phyloP scores from a whole-genome alignment of 1,284 basidiomycete genomes.

The Erythrobasidium hasegawianum region DNA sequence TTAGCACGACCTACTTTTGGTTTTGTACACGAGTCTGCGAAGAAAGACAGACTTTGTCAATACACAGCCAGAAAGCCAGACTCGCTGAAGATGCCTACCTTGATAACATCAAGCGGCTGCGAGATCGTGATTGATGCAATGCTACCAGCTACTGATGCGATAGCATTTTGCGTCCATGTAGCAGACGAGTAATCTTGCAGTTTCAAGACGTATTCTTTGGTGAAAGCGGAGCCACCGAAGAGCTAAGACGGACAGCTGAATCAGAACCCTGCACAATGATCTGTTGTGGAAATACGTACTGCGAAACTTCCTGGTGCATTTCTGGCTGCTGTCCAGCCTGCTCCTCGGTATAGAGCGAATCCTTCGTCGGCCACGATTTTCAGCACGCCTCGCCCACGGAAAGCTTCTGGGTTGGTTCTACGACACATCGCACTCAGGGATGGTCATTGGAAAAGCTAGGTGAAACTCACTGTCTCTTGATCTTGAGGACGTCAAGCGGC shows the following conservation, averaged over 20 bases:
- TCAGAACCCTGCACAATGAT: too few species aligned
- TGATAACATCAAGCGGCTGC: constrained; percentile 91
- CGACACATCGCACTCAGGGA: too few species aligned
- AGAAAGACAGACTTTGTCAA: too few species aligned
- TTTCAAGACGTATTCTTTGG: constrained; percentile 89
- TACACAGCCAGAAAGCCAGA: too few species aligned
- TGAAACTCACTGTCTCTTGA: constrained; percentile 71
- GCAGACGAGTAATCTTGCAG: constrained; percentile 85
- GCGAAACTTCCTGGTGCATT: constrained; percentile 96
- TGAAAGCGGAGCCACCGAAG: constrained; percentile 90
- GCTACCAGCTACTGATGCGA: constrained; percentile 89
- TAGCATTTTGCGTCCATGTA: constrained; percentile 88
- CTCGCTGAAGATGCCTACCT: constrained; percentile 48
- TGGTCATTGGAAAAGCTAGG: too few species aligned
- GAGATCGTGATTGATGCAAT: constrained; percentile 94
- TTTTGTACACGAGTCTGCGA: constrained; percentile 21
- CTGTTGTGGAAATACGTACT: constrained; percentile 52
- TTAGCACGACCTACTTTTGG: constrained; percentile 14
- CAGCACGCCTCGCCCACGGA: constrained; percentile 84
- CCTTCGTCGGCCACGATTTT: constrained; percentile 91
- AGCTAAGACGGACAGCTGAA: too few species aligned
- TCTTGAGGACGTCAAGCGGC: constrained; percentile 93
- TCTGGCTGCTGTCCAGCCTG: constrained; percentile 98
- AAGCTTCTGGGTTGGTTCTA: constrained; percentile 86
- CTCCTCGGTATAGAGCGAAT: constrained; percentile 82